Evolutionary conservation across 2,329 filamentous ascomycete species (phyloP).

Genomic region (Hypoxylon sp.): DNA sequence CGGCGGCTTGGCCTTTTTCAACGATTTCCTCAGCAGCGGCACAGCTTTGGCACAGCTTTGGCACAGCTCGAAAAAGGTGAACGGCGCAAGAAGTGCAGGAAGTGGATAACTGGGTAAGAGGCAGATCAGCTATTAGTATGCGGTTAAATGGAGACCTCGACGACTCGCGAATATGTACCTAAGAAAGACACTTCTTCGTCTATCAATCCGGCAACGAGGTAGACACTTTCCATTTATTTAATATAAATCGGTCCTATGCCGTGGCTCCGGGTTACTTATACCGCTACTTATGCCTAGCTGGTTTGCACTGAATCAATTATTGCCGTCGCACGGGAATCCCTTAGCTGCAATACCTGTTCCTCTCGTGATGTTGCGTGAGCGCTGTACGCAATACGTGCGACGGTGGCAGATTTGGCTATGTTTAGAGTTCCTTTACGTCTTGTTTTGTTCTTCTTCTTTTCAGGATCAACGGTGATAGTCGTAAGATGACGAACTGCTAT

Average conservation of each 20-base stretch:
- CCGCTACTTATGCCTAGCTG: neutral
- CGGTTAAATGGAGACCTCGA: constrained; percentile 30
- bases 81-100: constrained; percentile 11
- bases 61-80: too few species aligned
- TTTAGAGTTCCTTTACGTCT: neutral
- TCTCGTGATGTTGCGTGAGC: neutral
- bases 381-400: neutral
- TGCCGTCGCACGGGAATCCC: neutral
- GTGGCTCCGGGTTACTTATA: neutral
- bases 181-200: too few species aligned
- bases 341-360: neutral
- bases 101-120: constrained; percentile 5
- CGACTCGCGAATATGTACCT: too few species aligned
- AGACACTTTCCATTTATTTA: neutral
- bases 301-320: neutral
- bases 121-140: constrained; percentile 33
- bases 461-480: constrained; percentile 17
- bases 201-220: constrained; percentile 22
- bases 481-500: constrained; percentile 22
- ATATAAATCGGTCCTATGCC: neutral
- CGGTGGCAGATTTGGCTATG: neutral
- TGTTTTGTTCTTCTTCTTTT: neutral
- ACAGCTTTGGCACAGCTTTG: constrained; percentile 7
- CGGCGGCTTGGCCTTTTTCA: constrained; percentile 8
- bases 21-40: too few species aligned